phyloP scores from a whole-genome alignment of 208 protist genomes.

The Leishmania gerbilli region DNA sequence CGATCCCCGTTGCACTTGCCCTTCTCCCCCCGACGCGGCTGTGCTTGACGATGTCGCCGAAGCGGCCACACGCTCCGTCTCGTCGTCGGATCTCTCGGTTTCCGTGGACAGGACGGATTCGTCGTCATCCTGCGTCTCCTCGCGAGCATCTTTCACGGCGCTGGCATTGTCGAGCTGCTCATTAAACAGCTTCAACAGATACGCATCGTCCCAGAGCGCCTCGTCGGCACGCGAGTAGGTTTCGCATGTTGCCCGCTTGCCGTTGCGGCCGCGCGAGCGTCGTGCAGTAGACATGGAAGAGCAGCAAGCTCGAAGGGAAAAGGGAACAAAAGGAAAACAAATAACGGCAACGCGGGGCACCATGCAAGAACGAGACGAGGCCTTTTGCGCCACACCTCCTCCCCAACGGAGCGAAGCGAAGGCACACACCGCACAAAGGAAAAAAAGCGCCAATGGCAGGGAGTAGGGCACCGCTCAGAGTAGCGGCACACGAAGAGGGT shows the following conservation, averaged over 20 bases:
- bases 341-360: too few species aligned
- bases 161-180: constrained; percentile 56
- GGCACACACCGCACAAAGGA: background rate
- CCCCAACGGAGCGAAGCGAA: background rate
- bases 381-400: background rate
- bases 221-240: constrained; percentile 50
- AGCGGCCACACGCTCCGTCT: background rate
- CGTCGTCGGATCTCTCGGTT: background rate
- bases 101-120: background rate
- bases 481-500: background rate
- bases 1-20: too few species aligned
- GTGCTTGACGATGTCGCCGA: background rate
- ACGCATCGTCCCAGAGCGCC: constrained; percentile 82
- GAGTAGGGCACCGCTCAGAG: background rate
- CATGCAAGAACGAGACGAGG: background rate
- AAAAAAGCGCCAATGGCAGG: background rate
- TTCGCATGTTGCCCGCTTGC: constrained; percentile 11
- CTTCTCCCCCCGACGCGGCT: background rate
- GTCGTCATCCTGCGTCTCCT: background rate
- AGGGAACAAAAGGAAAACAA: constrained; percentile 5
- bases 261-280: constrained; percentile 12
- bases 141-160: constrained; percentile 8
- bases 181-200: constrained; percentile 80
- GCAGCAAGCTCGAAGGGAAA: background rate
- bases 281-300: constrained; percentile 2